Evolutionary conservation across 768 basidiomycete genomes (phyloP).

Genomic region (Rhodotorula toruloides): DNA sequence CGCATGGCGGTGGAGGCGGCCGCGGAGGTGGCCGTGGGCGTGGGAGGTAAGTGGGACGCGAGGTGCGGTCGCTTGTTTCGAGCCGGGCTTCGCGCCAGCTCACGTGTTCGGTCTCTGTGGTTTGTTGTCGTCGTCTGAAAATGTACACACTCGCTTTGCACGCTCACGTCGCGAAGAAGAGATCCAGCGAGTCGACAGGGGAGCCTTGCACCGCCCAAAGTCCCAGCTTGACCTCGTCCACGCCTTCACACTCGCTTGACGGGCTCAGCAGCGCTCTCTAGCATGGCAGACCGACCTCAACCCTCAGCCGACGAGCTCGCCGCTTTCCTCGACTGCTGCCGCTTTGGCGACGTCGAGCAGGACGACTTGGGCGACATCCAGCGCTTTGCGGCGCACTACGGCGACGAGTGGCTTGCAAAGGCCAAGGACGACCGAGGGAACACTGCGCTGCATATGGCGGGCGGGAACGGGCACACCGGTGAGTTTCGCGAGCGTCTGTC

Average conservation of each 20-base stretch:
- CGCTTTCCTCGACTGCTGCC: conserved; percentile 43
- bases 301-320: conserved; percentile 40
- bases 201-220: too few species aligned
- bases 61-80: too few species aligned
- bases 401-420: conserved; percentile 28
- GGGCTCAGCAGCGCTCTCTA: too few species aligned
- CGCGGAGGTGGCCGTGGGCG: not conserved
- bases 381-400: conserved; percentile 36
- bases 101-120: too few species aligned
- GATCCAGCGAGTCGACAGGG: too few species aligned
- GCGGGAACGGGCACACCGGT: conserved; percentile 44
- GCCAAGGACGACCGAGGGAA: conserved; percentile 42
- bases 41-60: too few species aligned
- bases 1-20: not conserved
- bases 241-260: too few species aligned
- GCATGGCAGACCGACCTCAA: not conserved
- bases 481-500: not conserved
- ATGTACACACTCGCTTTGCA: too few species aligned
- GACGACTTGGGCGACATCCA: conserved; percentile 40
- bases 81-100: too few species aligned
- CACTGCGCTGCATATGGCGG: conserved; percentile 43
- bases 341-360: conserved; percentile 42
- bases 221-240: too few species aligned
- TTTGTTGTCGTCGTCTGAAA: too few species aligned
- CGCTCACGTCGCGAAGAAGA: too few species aligned